Percentiles rank a stretch among this genome's conserved stretches.
phyloP scores from a whole-genome alignment of 1,139 yeast species.

The Meyerozyma sp. region DNA sequence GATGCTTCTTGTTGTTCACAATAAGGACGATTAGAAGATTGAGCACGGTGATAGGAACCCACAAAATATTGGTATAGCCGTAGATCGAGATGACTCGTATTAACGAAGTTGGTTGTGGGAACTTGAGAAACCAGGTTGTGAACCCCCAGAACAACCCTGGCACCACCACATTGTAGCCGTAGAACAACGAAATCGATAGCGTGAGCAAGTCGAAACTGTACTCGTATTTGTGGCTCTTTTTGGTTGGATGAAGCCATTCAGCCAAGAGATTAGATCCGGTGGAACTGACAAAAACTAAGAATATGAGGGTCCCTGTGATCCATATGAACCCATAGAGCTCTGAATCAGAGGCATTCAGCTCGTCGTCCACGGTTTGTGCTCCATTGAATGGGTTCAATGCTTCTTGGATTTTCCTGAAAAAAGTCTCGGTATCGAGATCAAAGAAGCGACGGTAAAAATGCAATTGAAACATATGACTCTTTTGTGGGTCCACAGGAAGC shows the following conservation, averaged over 20 bases:
- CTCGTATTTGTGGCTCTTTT: conserved; percentile 38
- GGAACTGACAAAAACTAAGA: conserved; percentile 67
- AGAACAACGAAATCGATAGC: conserved; percentile 60
- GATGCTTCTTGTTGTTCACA: conserved; percentile 32
- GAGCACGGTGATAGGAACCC: conserved; percentile 73
- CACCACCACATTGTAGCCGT: conserved; percentile 64
- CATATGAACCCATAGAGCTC: conserved; percentile 82
- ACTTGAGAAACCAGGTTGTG: conserved; percentile 40
- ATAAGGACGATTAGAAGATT: conserved; percentile 45
- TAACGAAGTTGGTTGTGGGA: conserved; percentile 34
- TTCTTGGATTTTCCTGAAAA: conserved; percentile 37
- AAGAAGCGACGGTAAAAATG: conserved; percentile 55
- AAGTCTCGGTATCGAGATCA: conserved; percentile 60
- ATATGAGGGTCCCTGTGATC: conserved; percentile 76
- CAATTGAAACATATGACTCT: conserved; percentile 47
- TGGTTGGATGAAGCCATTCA: conserved; percentile 39
- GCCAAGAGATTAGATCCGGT: conserved; percentile 45
- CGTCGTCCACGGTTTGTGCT: conserved; percentile 11
- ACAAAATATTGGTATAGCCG: conserved; percentile 73
- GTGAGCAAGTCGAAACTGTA: conserved; percentile 61
- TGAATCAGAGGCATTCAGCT: conserved; percentile 23
- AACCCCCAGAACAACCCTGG: conserved; percentile 51
- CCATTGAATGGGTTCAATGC: conserved; percentile 43
- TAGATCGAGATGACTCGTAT: conserved; percentile 53
- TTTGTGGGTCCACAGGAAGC: conserved; percentile 11